A percentile compares a stretch with the other conserved stretches of the same genome.
phyloP scores from a whole-genome alignment of 352 stramenopile species.

The Phytophthora lateralis region DNA sequence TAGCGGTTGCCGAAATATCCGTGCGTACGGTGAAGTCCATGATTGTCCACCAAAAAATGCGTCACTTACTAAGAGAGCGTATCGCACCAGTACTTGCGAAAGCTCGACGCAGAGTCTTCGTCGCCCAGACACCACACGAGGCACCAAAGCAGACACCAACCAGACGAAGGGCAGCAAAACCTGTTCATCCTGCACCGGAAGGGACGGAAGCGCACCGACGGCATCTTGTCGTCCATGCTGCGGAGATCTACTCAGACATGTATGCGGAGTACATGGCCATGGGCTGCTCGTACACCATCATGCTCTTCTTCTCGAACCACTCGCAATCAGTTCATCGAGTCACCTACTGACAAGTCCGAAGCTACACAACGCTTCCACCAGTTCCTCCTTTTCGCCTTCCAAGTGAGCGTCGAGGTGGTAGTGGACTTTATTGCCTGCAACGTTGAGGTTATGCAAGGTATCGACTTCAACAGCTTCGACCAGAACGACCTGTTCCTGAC shows the following conservation, averaged over 20 bases:
- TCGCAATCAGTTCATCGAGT: constrained; percentile 23
- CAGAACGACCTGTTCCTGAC: constrained; percentile 33
- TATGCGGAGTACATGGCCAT: constrained; percentile 53
- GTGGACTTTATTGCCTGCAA: constrained; percentile 30
- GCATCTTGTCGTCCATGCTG: constrained; percentile 21
- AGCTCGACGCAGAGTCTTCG: not conserved
- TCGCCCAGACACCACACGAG: not conserved
- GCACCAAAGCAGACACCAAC: not conserved
- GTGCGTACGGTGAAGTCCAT: constrained; percentile 25
- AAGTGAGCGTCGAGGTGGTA: constrained; percentile 22
- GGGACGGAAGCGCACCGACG: not conserved
- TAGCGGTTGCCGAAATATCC: constrained; percentile 28
- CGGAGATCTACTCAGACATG: constrained; percentile 41
- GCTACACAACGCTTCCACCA: not conserved
- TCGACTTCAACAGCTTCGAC: constrained; percentile 17
- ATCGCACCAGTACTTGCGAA: not conserved
- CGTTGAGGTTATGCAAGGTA: constrained; percentile 20
- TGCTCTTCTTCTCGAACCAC: constrained; percentile 39
- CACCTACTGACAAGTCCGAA: not conserved
- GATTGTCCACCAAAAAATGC: constrained; percentile 4
- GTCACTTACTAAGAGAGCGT: not conserved
- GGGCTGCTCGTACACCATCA: constrained; percentile 41
- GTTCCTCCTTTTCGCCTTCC: constrained; percentile 6
- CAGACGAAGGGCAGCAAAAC: not conserved
- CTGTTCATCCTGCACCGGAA: not conserved